Evolutionary conservation across 2,329 filamentous ascomycete species (phyloP).

Genomic region (Byssochlamys sp.): DNA sequence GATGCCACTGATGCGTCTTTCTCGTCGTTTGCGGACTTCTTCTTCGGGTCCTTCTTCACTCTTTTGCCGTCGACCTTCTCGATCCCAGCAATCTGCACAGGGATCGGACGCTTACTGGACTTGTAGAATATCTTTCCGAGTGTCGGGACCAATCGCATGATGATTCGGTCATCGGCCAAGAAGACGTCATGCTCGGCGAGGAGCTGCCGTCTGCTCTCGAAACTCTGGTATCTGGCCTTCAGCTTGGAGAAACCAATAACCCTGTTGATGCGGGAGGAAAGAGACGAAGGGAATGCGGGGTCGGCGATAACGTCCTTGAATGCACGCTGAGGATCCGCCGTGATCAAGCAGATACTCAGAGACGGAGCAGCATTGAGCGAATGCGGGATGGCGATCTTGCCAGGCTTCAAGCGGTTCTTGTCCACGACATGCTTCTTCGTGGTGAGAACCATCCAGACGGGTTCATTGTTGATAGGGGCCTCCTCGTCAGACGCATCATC

Average conservation of each 20-base stretch:
- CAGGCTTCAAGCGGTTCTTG: constrained; percentile 69
- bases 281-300: constrained; percentile 57
- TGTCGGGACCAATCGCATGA: constrained; percentile 59
- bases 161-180: constrained; percentile 79
- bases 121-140: constrained; percentile 93
- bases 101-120: constrained; percentile 76
- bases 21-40: constrained; percentile 35
- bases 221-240: constrained; percentile 79
- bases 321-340: constrained; percentile 67
- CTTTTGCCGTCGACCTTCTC: constrained; percentile 52
- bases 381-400: constrained; percentile 70
- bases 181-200: constrained; percentile 83
- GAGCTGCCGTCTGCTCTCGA: constrained; percentile 76
- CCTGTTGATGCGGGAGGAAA: constrained; percentile 59
- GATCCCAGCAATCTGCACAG: constrained; percentile 60
- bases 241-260: constrained; percentile 78
- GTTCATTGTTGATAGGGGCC: constrained; percentile 38
- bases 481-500: constrained; percentile 39
- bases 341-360: constrained; percentile 73
- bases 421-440: constrained; percentile 62
- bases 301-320: constrained; percentile 83
- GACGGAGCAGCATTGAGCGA: constrained; percentile 58
- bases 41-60: constrained; percentile 47
- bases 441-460: constrained; percentile 53
- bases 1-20: constrained; percentile 43